Percentiles rank a stretch among this genome's conserved stretches.
Conservation (phyloP, 108 stramenopile species). For the Nitzschia sp. region DNA sequence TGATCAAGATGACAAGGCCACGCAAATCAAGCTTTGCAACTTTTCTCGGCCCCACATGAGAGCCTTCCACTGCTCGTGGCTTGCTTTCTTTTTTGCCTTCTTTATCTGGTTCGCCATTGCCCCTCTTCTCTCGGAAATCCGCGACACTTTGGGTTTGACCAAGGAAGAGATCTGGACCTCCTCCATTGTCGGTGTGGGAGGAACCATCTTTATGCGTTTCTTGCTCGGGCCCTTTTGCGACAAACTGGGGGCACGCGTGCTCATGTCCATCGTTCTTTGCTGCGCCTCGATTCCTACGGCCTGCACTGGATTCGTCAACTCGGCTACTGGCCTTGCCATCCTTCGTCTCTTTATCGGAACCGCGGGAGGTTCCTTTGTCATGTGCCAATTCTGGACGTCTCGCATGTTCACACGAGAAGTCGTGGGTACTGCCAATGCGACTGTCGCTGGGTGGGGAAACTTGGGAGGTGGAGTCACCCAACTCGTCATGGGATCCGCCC, state of each 20-base stretch:
- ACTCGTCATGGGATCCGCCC: conserved; percentile 66
- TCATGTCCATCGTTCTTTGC: conserved; percentile 58
- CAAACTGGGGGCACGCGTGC: conserved; percentile 77
- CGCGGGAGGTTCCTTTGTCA: conserved; percentile 86
- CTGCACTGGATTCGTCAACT: conserved; percentile 77
- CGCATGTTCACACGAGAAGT: conserved; percentile 88
- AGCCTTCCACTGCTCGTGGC: conserved; percentile 74
- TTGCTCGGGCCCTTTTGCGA: conserved; percentile 74
- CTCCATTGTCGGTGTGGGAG: conserved; percentile 67
- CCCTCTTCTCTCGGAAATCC: conserved; percentile 77
- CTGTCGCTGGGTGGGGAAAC: conserved; percentile 91
- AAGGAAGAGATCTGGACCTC: conserved; percentile 82
- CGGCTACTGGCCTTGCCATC: conserved; percentile 59
- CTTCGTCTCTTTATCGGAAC: conserved; percentile 83
- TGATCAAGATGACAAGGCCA: conserved; percentile 71
- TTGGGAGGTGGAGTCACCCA: conserved; percentile 86
- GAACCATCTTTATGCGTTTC: conserved; percentile 70
- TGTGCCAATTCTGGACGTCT: conserved; percentile 90
- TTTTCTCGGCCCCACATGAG: conserved; percentile 73
- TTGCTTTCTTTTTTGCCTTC: conserved; percentile 83
- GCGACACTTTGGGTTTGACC: conserved; percentile 53
- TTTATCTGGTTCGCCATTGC: conserved; percentile 92
- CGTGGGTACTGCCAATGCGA: conserved; percentile 88
- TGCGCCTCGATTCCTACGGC: conserved; percentile 74
- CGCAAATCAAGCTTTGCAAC: conserved; percentile 55